Evolutionary conservation across 306 rosid species (phyloP), one percentile per base, ranked within the genome.

Genomic region (Gastrolobium bilobum): DNA sequence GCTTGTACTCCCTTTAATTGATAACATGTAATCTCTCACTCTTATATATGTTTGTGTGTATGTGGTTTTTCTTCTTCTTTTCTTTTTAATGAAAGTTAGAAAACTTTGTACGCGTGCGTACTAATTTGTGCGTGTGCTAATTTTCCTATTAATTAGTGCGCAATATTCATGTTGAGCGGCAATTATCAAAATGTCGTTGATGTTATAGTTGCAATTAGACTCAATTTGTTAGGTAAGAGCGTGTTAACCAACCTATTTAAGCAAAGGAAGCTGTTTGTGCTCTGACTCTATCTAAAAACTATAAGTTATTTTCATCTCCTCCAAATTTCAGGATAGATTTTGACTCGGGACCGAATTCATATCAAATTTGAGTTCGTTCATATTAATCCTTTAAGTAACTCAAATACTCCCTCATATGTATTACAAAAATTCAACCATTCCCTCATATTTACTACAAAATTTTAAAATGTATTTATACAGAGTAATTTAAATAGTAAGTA

Each of bases 161-260:
- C 37, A 44, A 68, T 34, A 71, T 60, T 70, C 43, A 29, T 66
- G 76, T 57, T 67, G 61, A 68, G 39, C 33, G 38, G 61, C 50
- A 70, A 58, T 75, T 72, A 53, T 72, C 69, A 69, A 79, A 66
- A 79, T 67, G 80, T 83, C 68, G 73, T 54, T 10, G 79, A 43
- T 1, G 38, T 58, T 81, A 39, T 81, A 39, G 80, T 57, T 68
- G 51, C 37, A 35, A 80, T 47, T 58, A 7, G 75, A 78, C 60
- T 61, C 54, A 39, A 7, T 50, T 71, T 42, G 78, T 58, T 76
- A 76, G 85, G 83, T 77, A 77, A 80, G 42, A 65, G 38, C 82
- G 80, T 73, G 80, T 81, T 81, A 83, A 81, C 85, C 31, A 10
- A 4, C 51, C 35, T 30, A 64, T 50, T 40, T 30, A 5, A 2